phyloP scores from a whole-genome alignment of 2,329 filamentous ascomycete genomes.

The Fusarium illudens region DNA sequence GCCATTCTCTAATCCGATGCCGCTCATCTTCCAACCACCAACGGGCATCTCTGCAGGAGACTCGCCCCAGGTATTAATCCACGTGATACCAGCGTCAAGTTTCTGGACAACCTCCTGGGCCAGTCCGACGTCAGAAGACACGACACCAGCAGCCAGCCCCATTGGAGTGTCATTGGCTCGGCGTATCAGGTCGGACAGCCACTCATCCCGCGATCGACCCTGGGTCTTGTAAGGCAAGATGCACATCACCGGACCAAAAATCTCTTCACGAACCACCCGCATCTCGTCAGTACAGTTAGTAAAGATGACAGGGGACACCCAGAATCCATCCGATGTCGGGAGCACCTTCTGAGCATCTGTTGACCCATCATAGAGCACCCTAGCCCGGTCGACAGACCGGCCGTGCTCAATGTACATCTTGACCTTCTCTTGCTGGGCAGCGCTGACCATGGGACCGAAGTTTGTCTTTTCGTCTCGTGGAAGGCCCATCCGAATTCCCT shows the following conservation, averaged over 20 bases:
- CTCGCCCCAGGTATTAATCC: slow-evolving; percentile 96
- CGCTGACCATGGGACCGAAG: slow-evolving; percentile 83
- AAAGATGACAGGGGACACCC: slow-evolving; percentile 85
- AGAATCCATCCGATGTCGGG: slow-evolving; percentile 72
- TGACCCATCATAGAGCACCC: slow-evolving; percentile 74
- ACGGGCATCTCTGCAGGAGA: slow-evolving; percentile 91
- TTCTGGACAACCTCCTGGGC: slow-evolving; percentile 76
- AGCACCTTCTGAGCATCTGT: slow-evolving; percentile 62
- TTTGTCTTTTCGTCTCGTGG: slow-evolving; percentile 78
- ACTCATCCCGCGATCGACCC: slow-evolving; percentile 43
- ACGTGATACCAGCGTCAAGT: slow-evolving; percentile 86
- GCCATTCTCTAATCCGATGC: slow-evolving; percentile 88
- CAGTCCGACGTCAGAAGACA: slow-evolving; percentile 76
- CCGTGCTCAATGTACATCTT: slow-evolving; percentile 79
- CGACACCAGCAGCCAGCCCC: slow-evolving; percentile 85
- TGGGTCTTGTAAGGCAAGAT: slow-evolving; percentile 74
- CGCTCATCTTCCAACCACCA: slow-evolving; percentile 91
- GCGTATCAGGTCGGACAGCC: slow-evolving; percentile 71
- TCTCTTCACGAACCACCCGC: slow-evolving; percentile 82
- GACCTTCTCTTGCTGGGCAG: slow-evolving; percentile 79
- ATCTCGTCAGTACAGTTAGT: slow-evolving; percentile 85
- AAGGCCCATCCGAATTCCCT: slow-evolving; percentile 80
- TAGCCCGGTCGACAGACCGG: slow-evolving; percentile 76
- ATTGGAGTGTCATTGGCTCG: slow-evolving; percentile 81
- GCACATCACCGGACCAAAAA: slow-evolving; percentile 88